Conservation (phyloP, 164 flowering plant species). For the Aristolochia contorta region DNA sequence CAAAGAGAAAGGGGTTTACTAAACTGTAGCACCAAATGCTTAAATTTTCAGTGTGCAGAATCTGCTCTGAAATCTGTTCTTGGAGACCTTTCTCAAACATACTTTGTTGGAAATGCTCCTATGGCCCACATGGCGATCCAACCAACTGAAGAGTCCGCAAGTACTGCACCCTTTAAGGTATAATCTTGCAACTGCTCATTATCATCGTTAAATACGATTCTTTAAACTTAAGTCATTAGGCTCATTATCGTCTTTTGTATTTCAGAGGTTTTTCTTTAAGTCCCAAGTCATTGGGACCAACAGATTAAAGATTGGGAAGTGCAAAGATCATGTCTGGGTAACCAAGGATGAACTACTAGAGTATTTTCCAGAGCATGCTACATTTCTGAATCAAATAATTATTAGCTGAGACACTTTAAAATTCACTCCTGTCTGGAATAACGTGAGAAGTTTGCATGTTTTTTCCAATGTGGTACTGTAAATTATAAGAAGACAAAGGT, state of each 20-base stretch:
- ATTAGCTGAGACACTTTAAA: constrained; percentile 38
- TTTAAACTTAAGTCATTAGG: background rate
- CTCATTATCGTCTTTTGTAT: constrained; percentile 3
- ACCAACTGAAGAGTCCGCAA: constrained; percentile 31
- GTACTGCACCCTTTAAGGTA: constrained; percentile 59
- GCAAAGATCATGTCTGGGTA: constrained; percentile 90
- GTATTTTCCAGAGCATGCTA: constrained; percentile 76
- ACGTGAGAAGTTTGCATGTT: too few species aligned
- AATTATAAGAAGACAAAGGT: too few species aligned
- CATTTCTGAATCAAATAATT: constrained; percentile 72
- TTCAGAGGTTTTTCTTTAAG: constrained; percentile 88
- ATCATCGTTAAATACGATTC: background rate
- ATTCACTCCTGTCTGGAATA: too few species aligned
- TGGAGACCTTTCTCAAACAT: constrained; percentile 82
- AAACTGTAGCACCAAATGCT: background rate
- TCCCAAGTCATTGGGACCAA: constrained; percentile 78
- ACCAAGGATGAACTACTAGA: constrained; percentile 86
- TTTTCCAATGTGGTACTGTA: too few species aligned
- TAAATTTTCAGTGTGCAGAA: constrained; percentile 82
- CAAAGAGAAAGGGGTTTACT: background rate
- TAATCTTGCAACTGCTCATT: background rate
- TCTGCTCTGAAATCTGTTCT: constrained; percentile 73
- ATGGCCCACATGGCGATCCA: constrained; percentile 66
- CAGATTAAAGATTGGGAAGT: constrained; percentile 45
- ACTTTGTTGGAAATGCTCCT: constrained; percentile 97